These are phyloP conservation scores for Monosporascus sp. DNA, from an alignment of 2,329 filamentous ascomycete genomes.

Conservation along the genomic window DNA sequence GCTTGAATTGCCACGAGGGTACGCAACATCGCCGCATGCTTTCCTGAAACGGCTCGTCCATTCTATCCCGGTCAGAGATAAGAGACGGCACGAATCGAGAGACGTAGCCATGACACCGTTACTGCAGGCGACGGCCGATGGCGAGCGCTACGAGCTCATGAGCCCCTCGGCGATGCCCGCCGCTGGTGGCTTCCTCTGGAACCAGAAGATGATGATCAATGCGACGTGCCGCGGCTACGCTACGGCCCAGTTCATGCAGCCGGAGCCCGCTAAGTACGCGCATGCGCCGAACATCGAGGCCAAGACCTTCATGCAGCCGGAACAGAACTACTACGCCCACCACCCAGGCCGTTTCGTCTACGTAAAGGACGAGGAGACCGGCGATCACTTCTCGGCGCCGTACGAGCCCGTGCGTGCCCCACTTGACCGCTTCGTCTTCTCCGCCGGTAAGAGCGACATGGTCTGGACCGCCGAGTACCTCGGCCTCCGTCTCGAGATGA, in stretches of 20 bases:
- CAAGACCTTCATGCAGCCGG: constrained; percentile 56
- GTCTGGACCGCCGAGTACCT: constrained; percentile 47
- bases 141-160: constrained; percentile 48
- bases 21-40: neutral
- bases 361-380: constrained; percentile 49
- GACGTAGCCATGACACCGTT: neutral
- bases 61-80: too few species aligned
- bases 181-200: constrained; percentile 53
- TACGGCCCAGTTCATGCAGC: constrained; percentile 55
- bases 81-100: neutral
- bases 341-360: constrained; percentile 56
- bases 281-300: constrained; percentile 52
- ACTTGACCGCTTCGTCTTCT: constrained; percentile 45
- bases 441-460: constrained; percentile 49
- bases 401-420: constrained; percentile 48
- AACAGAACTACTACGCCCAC: constrained; percentile 53
- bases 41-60: too few species aligned
- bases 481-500: constrained; percentile 47
- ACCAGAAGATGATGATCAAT: constrained; percentile 57
- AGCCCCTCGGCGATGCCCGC: constrained; percentile 52
- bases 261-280: constrained; percentile 55
- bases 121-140: constrained; percentile 33
- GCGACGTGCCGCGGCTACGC: constrained; percentile 54
- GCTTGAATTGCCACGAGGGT: neutral
- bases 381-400: constrained; percentile 47